Conservation (phyloP, 768 basidiomycete genomes). For the Phaeotremella skinneri region DNA sequence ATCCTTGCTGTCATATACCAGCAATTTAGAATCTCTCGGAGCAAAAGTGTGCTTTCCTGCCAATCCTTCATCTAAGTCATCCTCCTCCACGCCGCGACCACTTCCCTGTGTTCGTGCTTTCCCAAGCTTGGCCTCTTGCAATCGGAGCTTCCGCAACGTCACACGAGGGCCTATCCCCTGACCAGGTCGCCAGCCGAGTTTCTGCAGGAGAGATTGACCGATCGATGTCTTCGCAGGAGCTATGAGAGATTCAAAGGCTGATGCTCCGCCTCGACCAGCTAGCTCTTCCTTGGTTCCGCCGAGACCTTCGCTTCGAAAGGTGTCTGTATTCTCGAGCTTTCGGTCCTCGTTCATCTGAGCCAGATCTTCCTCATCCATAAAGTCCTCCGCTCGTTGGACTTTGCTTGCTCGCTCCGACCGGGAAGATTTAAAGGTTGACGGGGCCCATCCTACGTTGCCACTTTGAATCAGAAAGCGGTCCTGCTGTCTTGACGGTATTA, state of each 20-base stretch:
- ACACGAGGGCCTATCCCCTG: conserved; percentile 92
- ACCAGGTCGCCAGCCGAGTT: conserved; percentile 92
- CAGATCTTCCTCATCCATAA: conserved; percentile 98
- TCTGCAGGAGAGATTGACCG: conserved; percentile 80
- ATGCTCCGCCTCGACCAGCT: conserved; percentile 51
- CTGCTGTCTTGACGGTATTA: not conserved
- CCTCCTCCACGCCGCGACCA: conserved; percentile 54
- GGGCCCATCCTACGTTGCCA: conserved; percentile 75
- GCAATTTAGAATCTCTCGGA: conserved; percentile 69
- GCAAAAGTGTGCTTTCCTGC: conserved; percentile 84
- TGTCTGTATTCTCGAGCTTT: conserved; percentile 71
- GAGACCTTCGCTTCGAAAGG: conserved; percentile 63
- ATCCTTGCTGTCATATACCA: conserved; percentile 67
- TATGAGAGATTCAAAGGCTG: conserved; percentile 57
- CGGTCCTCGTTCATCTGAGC: conserved; percentile 73
- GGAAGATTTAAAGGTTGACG: conserved; percentile 88
- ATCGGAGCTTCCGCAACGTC: conserved; percentile 68
- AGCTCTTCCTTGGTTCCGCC: conserved; percentile 56
- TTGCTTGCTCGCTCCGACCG: conserved; percentile 61
- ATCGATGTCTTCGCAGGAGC: conserved; percentile 74
- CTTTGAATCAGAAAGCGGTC: not conserved
- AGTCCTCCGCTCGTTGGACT: conserved; percentile 69
- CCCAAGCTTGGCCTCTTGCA: conserved; percentile 62
- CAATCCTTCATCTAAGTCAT: conserved; percentile 56
- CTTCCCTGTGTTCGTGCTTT: conserved; percentile 45